Evolutionary conservation across 306 rosid species (phyloP).

Genomic region (Cucumis melo): DNA sequence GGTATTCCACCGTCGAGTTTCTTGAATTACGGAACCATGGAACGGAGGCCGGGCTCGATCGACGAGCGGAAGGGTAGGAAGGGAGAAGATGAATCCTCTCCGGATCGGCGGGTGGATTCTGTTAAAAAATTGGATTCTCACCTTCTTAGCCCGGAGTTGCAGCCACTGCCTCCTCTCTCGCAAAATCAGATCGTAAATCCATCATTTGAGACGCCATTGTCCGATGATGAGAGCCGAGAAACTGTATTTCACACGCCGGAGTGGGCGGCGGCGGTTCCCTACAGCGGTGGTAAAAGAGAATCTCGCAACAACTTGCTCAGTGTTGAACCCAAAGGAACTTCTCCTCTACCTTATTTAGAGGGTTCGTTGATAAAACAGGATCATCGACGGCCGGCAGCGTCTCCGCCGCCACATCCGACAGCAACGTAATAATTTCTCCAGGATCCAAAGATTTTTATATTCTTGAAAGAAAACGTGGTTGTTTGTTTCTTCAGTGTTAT

Average conservation of each 20-base stretch:
- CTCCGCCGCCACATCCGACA: slow-evolving; percentile 20
- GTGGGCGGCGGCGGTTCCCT: slow-evolving; percentile 39
- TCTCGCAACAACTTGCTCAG: slow-evolving; percentile 7
- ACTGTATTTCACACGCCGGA: slow-evolving; percentile 75
- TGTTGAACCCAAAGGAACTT: slow-evolving; percentile 62
- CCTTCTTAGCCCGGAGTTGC: slow-evolving; percentile 90
- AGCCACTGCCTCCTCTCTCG: slow-evolving; percentile 70
- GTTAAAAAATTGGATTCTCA: slow-evolving; percentile 61
- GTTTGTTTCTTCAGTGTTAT: neutral
- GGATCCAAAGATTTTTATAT: neutral
- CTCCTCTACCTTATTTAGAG: slow-evolving; percentile 56
- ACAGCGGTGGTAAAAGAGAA: slow-evolving; percentile 34
- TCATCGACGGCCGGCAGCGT: neutral
- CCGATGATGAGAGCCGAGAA: slow-evolving; percentile 37
- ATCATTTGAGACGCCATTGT: slow-evolving; percentile 31
- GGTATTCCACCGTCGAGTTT: slow-evolving; percentile 50
- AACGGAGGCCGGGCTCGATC: slow-evolving; percentile 32
- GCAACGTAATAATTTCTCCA: neutral
- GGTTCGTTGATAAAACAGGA: slow-evolving; percentile 27
- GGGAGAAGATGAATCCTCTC: slow-evolving; percentile 36
- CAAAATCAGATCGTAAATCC: slow-evolving; percentile 27
- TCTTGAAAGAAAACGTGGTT: neutral
- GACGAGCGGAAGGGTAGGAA: slow-evolving; percentile 8
- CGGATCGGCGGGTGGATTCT: slow-evolving; percentile 61
- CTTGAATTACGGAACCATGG: slow-evolving; percentile 86